phyloP scores from a whole-genome alignment of 208 protist species.

The Wallacemonas sp. region DNA sequence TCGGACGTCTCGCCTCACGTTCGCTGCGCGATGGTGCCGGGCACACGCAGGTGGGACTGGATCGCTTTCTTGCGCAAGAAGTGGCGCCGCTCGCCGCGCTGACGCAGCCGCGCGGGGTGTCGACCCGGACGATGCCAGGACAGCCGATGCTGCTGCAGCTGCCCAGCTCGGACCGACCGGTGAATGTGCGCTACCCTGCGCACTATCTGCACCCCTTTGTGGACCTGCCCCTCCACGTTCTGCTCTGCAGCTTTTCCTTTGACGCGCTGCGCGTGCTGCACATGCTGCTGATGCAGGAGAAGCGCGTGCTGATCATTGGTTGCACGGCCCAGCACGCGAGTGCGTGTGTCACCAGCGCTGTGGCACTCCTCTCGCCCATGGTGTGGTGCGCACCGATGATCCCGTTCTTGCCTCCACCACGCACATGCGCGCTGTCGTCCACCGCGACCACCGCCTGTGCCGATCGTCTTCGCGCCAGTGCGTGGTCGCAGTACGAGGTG shows the following conservation, averaged over 20 bases:
- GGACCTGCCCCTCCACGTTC: constrained; percentile 47
- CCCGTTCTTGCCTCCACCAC: constrained; percentile 51
- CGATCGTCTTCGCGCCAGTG: neutral
- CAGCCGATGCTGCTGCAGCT: constrained; percentile 29
- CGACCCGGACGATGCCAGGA: constrained; percentile 29
- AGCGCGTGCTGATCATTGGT: constrained; percentile 67
- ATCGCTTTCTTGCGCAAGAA: constrained; percentile 27
- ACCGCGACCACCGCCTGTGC: constrained; percentile 13
- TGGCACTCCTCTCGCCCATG: constrained; percentile 58
- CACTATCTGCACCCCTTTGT: constrained; percentile 49
- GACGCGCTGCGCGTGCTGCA: constrained; percentile 71
- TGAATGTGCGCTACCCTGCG: constrained; percentile 43
- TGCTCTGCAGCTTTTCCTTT: constrained; percentile 70
- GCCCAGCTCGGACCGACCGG: constrained; percentile 6
- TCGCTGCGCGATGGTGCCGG: constrained; percentile 11
- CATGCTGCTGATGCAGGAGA: constrained; percentile 61
- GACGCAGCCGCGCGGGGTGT: constrained; percentile 16
- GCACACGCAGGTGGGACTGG: neutral
- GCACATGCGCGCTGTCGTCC: constrained; percentile 17
- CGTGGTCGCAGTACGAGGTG: neutral
- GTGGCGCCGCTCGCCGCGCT: constrained; percentile 35
- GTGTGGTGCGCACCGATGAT: constrained; percentile 63
- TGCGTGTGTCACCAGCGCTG: constrained; percentile 67
- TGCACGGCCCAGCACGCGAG: constrained; percentile 76
- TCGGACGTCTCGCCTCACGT: constrained; percentile 28